A percentile compares a stretch with the other conserved stretches of the same genome.
These are phyloP conservation scores for Penicillium verrucosum DNA, from an alignment of 2,329 filamentous ascomycete species.

Conservation along the genomic window DNA sequence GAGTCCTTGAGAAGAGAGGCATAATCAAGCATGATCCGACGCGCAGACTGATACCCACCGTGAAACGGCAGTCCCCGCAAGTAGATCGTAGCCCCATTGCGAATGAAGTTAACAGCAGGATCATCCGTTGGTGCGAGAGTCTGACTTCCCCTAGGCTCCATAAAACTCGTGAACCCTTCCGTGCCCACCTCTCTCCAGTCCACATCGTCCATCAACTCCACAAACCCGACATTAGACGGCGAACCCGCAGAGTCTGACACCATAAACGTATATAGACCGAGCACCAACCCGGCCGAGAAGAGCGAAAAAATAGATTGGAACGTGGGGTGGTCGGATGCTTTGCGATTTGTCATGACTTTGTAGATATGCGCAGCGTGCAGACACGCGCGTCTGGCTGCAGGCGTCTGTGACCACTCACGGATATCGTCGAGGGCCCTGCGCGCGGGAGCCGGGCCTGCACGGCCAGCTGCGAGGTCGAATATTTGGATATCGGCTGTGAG, in stretches of 20 bases:
- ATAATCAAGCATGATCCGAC: conserved; percentile 51
- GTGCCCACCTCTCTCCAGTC: too few species aligned
- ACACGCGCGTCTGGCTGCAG: conserved; percentile 49
- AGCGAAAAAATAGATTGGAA: conserved; percentile 51
- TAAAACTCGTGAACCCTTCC: conserved; percentile 16
- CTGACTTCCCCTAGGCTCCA: conserved; percentile 33
- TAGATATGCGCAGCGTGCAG: conserved; percentile 54
- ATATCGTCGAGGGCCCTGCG: conserved; percentile 51
- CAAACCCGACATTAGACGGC: too few species aligned
- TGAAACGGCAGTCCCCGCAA: conserved; percentile 49
- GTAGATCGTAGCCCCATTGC: conserved; percentile 48
- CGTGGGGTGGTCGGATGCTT: conserved; percentile 52
- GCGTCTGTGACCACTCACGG: conserved; percentile 50
- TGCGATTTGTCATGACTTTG: conserved; percentile 50
- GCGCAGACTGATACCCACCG: conserved; percentile 51
- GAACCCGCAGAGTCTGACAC: too few species aligned
- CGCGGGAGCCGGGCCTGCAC: conserved; percentile 47
- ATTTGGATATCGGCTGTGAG: conserved; percentile 52
- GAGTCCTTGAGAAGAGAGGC: conserved; percentile 53
- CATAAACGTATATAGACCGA: too few species aligned
- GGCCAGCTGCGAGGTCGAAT: conserved; percentile 53
- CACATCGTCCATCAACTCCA: too few species aligned
- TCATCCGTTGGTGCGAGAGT: conserved; percentile 31
- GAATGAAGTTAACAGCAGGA: conserved; percentile 45
- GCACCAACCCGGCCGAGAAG: conserved; percentile 35